These are phyloP conservation scores for Protea cynaroides DNA, from an alignment of 164 flowering plant species.

Conservation along the genomic window DNA sequence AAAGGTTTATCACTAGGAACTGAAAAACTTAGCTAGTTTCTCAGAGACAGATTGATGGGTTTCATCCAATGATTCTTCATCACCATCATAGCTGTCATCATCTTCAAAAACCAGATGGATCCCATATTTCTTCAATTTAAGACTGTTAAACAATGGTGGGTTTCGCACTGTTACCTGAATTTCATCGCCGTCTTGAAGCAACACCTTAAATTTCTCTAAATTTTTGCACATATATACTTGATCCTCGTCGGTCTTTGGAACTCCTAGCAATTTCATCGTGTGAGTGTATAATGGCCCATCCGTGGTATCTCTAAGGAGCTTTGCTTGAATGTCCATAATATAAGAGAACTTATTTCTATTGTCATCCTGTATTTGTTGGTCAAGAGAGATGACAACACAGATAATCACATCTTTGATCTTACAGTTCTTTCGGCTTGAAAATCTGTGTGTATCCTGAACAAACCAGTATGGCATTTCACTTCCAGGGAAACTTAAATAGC, in stretches of 20 bases:
- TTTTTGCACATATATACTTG: constrained; percentile 23
- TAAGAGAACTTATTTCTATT: constrained; percentile 15
- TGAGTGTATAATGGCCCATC: constrained; percentile 6
- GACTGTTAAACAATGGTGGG: constrained; percentile 11
- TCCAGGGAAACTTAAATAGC: constrained; percentile 28
- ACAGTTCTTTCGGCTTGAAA: constrained; percentile 17
- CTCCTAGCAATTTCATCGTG: constrained; percentile 19
- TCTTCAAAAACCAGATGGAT: constrained; percentile 33
- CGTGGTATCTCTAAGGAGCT: constrained; percentile 16
- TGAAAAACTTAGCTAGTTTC: no score
- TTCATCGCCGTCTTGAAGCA: constrained; percentile 28
- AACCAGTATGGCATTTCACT: constrained; percentile 41
- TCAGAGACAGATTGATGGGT: no score
- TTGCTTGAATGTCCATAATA: constrained; percentile 26
- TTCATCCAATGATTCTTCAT: no score
- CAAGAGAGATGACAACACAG: constrained; percentile 30
- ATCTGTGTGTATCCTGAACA: constrained; percentile 10
- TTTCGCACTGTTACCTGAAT: constrained; percentile 16
- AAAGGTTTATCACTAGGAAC: no score
- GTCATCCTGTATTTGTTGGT: constrained; percentile 15
- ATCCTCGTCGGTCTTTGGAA: constrained; percentile 26
- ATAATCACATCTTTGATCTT: constrained; percentile 25
- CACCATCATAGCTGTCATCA: constrained; percentile 30
- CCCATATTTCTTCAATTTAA: constrained; percentile 32
- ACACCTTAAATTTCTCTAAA: no score